phyloP scores from a whole-genome alignment of 176 grass and related monocot genomes.

The Metroxylon sagu region DNA sequence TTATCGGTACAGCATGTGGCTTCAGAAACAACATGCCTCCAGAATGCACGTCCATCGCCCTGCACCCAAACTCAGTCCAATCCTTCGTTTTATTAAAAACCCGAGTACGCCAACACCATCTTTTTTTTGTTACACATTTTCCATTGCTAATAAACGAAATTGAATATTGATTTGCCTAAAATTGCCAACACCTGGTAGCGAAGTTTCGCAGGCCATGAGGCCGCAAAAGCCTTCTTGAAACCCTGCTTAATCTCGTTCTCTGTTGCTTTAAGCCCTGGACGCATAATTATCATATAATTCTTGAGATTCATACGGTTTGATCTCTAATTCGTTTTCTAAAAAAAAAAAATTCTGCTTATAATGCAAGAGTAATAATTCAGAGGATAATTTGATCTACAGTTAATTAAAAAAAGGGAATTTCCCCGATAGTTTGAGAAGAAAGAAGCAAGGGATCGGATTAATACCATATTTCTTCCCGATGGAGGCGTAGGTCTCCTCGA shows the following conservation, averaged over 20 bases:
- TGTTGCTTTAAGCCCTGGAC: no score
- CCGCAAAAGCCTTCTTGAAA: not conserved
- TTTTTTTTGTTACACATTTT: not conserved
- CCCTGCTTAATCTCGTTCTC: no score
- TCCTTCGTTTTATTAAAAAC: constrained; percentile 3
- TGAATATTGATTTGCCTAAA: no score
- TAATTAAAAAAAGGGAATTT: not conserved
- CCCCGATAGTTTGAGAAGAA: no score
- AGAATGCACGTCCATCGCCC: constrained; percentile 80
- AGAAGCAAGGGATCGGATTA: not conserved
- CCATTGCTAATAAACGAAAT: no score
- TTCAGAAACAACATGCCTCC: constrained; percentile 67
- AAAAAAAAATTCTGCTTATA: no score
- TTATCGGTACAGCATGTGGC: constrained; percentile 49
- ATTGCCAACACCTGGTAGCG: constrained; percentile 48
- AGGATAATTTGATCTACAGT: not conserved
- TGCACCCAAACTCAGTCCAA: constrained; percentile 22
- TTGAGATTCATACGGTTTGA: no score
- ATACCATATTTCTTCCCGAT: constrained; percentile 68
- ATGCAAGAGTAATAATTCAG: no score
- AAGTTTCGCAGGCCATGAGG: constrained; percentile 83
- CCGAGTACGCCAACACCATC: not conserved
- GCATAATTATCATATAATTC: no score
- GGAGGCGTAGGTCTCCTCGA: constrained; percentile 61
- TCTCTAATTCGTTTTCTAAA: no score